phyloP scores from a whole-genome alignment of 2,329 filamentous ascomycete species.

The Ophiostoma ips region DNA sequence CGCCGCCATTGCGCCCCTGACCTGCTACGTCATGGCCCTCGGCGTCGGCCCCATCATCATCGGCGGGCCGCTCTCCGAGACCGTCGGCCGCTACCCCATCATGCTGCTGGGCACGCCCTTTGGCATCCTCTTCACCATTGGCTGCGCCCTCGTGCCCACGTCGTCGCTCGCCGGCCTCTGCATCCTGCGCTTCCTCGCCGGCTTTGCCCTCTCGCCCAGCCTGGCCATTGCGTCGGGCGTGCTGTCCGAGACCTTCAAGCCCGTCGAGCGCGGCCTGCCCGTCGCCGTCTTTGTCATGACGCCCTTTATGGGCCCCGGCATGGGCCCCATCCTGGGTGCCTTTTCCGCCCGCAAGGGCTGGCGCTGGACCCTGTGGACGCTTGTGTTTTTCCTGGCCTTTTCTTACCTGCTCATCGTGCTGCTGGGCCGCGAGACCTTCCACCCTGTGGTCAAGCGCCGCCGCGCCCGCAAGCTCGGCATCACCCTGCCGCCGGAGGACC shows the following conservation, averaged over 20 bases:
- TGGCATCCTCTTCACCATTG: slow-evolving; percentile 41
- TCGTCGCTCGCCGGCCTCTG: slow-evolving; percentile 32
- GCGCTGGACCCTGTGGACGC: slow-evolving; percentile 40
- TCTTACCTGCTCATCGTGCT: slow-evolving; percentile 24
- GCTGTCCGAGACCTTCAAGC: slow-evolving; percentile 33
- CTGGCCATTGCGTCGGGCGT: slow-evolving; percentile 36
- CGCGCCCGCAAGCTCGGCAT: slow-evolving; percentile 24
- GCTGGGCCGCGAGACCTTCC: slow-evolving; percentile 41
- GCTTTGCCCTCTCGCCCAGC: slow-evolving; percentile 34
- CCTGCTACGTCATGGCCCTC: slow-evolving; percentile 46
- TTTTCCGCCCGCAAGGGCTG: slow-evolving; percentile 34
- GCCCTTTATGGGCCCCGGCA: slow-evolving; percentile 37
- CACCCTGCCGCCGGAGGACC: slow-evolving; percentile 6
- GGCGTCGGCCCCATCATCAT: slow-evolving; percentile 44
- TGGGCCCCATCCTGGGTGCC: slow-evolving; percentile 35
- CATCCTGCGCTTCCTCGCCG: slow-evolving; percentile 42
- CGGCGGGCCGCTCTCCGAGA: slow-evolving; percentile 45
- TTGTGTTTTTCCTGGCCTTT: slow-evolving; percentile 31
- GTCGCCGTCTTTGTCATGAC: slow-evolving; percentile 33
- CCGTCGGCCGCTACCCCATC: slow-evolving; percentile 38
- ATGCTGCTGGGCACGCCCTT: slow-evolving; percentile 33
- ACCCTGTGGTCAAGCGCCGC: slow-evolving; percentile 32
- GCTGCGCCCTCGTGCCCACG: slow-evolving; percentile 34
- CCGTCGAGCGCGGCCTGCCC: slow-evolving; percentile 27
- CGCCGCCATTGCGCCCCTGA: slow-evolving; percentile 42